Evolutionary conservation across 2,329 filamentous ascomycete species (phyloP), one percentile per base, ranked within the genome.

Genomic region (Dryadomyces quercivorus): DNA sequence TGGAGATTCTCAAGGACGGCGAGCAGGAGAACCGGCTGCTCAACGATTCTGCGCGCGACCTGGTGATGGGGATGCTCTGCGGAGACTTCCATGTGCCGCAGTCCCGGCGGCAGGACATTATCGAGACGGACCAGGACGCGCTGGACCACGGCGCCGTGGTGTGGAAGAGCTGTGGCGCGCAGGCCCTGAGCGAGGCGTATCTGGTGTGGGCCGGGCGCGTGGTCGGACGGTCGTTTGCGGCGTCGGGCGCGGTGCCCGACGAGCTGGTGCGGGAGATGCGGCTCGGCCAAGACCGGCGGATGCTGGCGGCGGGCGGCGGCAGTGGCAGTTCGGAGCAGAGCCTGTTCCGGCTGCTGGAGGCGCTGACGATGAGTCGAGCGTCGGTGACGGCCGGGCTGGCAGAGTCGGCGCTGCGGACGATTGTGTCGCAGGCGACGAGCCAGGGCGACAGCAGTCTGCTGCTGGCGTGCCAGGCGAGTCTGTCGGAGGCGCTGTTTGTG

Each of bases 201-300:
- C 72, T 89, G 1, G 72, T 87, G 1, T 98, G 94, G 94, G 86
- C 88, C 47, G 91, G 88, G 3, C 80, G 85, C 58, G 85, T 91
- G 2, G 74, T 97, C 47, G 93, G 94, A 8, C 81, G 89, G 64
- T 84, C 88, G 0, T 97, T 91, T 68, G 83, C 85, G 43, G 79
- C 86, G 16, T 87, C 82, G 31, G 90, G 90, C 1, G 74, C 81
- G 54, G 76, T 88, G 6, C 79, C 82, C 16, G 66, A 72, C 40
- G 78, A 78, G 50, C 72, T 86, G 48, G 66, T 85, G 1, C 72
- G 75, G 26, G 84, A 87, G 63, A 82, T 81, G 1, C 71, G 71
- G 16, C 66, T 85, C 6, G 67, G 70, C 15, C 69, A 74, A 60
- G 82, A 73, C 61, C 69, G 67, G 59, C 75, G 67, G 10, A 44